Base-by-base conservation (phyloP, 768 basidiomycete genomes). In the Rubroboletus pulcherrimus region DNA sequence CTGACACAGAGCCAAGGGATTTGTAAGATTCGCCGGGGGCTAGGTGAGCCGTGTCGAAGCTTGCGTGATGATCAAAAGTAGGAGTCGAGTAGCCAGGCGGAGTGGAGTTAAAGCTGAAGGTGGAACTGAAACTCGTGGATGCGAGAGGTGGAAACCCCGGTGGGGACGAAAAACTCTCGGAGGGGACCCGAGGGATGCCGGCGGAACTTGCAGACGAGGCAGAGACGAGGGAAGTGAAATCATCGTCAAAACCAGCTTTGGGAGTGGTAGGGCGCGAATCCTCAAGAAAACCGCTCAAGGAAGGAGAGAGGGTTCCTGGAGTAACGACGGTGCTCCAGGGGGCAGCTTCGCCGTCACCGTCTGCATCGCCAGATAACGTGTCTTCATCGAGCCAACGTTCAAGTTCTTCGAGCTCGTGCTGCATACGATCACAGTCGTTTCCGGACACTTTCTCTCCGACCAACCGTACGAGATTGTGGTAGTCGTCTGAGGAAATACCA, bases 211-310 rank as follows among this genome's bases (percentile, higher is more conserved):
- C 54, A 44, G 74, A 81, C 26, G 64, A 55, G n/a, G 86, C 86
- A 33, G 86, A 84, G 17, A 90, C 79, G 58, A 89, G 89, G 30
- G 81, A 84, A 2, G 84, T 78, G 64, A 93, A 93, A 67, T 93
- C 87, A 63, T 93, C 91, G 51, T 92, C 91, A 61, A 93, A 83
- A 15, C 78, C 76, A n/a, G 58, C 43, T 43, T 51, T 54, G 24
- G 66, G 83, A 4, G 76, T 77, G 49, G 67, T 62, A 21, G 66
- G 63, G 9, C 60, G 59, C 38, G 62, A 66, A n/a, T 35, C 55
- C 33, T 56, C 60, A 17, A 62, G 38, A 33, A 59, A 62, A 7
- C 67, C 59, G 24, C 61, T 66, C 43, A 43, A 59, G 17, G 63
- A 57, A 44, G 69, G 69, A 21, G 71, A 67, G 7, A 55, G 41